Evolutionary conservation across 441 rosid species (phyloP).

Genomic region (Populus tomentosa): DNA sequence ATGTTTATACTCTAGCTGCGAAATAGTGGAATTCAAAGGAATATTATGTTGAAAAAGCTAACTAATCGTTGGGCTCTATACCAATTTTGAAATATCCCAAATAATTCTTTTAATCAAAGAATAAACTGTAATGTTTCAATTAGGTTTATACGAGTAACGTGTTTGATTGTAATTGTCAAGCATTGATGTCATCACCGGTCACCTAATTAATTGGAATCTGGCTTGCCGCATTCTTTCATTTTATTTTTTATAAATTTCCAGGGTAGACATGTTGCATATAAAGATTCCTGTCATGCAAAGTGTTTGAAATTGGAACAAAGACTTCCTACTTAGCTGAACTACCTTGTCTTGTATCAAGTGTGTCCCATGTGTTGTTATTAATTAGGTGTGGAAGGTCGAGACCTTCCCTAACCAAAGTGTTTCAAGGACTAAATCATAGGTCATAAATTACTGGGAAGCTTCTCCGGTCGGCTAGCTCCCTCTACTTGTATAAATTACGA

Average conservation of each 20-base stretch:
- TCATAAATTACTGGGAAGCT: background rate
- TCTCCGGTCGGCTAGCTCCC: background rate
- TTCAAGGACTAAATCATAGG: background rate
- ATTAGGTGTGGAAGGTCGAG: conserved; percentile 48
- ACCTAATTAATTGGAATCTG: background rate
- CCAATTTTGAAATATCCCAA: too few species aligned
- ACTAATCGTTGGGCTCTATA: too few species aligned
- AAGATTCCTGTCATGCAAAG: background rate
- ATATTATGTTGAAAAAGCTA: too few species aligned
- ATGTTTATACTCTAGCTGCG: too few species aligned
- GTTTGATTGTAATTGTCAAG: background rate
- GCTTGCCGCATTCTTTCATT: background rate
- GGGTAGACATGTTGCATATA: background rate
- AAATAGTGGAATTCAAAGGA: too few species aligned
- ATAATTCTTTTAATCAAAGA: too few species aligned
- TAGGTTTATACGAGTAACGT: background rate
- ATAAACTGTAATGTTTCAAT: too few species aligned
- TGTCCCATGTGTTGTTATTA: conserved; percentile 7
- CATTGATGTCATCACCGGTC: background rate
- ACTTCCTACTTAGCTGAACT: conserved; percentile 43
- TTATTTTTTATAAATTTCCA: too few species aligned
- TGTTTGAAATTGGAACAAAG: background rate
- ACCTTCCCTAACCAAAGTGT: background rate
- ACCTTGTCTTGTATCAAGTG: conserved; percentile 16
- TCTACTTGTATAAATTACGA: background rate